Base-by-base conservation (phyloP, 2,329 filamentous ascomycete species). In the Penicillium italicum region DNA sequence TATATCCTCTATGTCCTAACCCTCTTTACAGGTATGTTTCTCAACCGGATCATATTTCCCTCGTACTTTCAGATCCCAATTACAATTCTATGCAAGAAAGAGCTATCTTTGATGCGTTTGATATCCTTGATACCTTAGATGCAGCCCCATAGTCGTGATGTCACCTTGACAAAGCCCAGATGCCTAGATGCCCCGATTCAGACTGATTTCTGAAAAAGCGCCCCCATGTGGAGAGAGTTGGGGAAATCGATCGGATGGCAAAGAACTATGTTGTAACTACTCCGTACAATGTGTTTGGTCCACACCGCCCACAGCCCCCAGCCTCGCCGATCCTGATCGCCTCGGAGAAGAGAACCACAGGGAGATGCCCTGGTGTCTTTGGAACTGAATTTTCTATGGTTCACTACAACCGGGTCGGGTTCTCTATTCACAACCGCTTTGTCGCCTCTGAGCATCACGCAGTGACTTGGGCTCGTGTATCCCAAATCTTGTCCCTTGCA, bases 161-260 rank as follows among this genome's bases (percentile, higher is more conserved):
- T 55, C 53, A 55, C 46, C 3, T 41, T 41, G 14, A 48, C n/a
- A 50, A 43, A 1, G 16, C 36, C 47, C 18, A 45, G 4, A 31
- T 33, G 5, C 28, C 30, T 10, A 50, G 28, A 14, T 28, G 20
- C 33, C 33, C 33, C 26, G 26, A 28, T 28, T 28, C 26, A 28
- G 33, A 36, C 8, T 36, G 28, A 20, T 50, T 20, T 20, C n/a
- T 51, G 47, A 28, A 38, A 50, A 28, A 24, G 3, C 12, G 40
- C 33, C 41, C 31, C 50, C 22, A 33, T 33, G 47, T 56, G 53
- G 53, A 52, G 52, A 50, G 48, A 10, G 4, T 18, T 11, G 47
- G 40, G 26, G 9, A 41, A 43, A 41, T 34, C 28, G 26, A 53
- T 33, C 36, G 30, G 53, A 50, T 44, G 37, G 49, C 41, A 12